Evolutionary conservation across 1,284 basidiomycete species (phyloP).

Genomic region (Ceratobasidium sp.): DNA sequence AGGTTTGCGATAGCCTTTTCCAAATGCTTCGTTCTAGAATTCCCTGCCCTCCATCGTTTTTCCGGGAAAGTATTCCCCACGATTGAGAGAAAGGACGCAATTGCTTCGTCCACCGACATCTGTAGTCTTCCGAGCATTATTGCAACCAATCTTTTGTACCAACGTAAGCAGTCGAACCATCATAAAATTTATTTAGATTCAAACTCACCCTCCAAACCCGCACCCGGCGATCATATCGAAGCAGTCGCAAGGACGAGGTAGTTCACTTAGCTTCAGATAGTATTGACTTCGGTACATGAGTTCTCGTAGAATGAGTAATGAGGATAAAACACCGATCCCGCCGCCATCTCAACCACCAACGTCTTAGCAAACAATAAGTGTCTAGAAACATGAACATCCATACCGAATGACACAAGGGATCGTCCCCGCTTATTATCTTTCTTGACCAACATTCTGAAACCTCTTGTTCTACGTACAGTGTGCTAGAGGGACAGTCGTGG

Average conservation of each 20-base stretch:
- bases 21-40: background rate
- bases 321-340: conserved; percentile 30
- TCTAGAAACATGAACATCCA: no score
- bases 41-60: background rate
- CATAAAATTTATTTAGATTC: background rate
- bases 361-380: no score
- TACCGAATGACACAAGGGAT: no score
- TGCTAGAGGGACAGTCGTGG: no score
- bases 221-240: conserved; percentile 18
- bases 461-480: no score
- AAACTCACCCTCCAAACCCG: conserved; percentile 13
- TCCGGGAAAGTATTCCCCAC: conserved; percentile 13
- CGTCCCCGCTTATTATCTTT: no score
- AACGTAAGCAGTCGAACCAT: no score
- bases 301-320: conserved; percentile 39
- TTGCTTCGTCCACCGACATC: conserved; percentile 53
- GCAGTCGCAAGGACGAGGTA: conserved; percentile 49
- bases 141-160: conserved; percentile 53
- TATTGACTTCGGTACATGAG: conserved; percentile 36
- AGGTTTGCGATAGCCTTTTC: background rate
- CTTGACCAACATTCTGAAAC: no score
- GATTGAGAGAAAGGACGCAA: conserved; percentile 24
- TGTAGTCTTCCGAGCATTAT: conserved; percentile 57
- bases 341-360: conserved; percentile 43
- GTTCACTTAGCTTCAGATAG: background rate